Base-by-base conservation (phyloP, 2,329 filamentous ascomycete genomes). In the Pleoardoris graminearum region DNA sequence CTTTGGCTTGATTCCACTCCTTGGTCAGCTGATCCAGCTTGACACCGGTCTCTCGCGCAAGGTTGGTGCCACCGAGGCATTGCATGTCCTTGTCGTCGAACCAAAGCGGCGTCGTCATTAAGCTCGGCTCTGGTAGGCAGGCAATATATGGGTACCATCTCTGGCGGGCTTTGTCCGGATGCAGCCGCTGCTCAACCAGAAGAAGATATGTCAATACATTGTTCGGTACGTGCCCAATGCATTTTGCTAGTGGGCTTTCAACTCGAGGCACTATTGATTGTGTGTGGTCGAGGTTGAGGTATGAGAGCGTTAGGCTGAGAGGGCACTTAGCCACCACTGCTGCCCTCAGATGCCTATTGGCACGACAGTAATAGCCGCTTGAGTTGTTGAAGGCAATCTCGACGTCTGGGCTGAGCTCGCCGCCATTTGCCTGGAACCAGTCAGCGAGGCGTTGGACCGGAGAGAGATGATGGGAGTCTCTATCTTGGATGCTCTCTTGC, bases 31-130 rank as follows among this genome's bases (percentile, higher is more conserved):
- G 54, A 7, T 49, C 39, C 39, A 56, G 61, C 39, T 63, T 61
- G 21, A 63, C 62, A 25, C 56, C 50, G 32, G 60, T 60, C 29
- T 67, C 69, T 42, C 61, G 55, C 8, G 57, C 55, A 14, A 76
- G 48, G 49, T 70, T 70, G 25, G 73, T 76, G 10, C 70, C 72
- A 5, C 60, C 55, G 19, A 76, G 62, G 60, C 65, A 73, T 17
- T 59, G 50, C 46, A 66, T 48, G 46, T 76, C 73, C 17, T 69
- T 61, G 3, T 70, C 60, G 21, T 65, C 49, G 45, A 74, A 75
- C 66, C 67, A 75, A 7, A 75, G 53, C 14, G 73, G 69, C 11
- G 73, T 74, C n/a, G 60, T 67, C 65, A 76, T 64, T 14, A 54
- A 56, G 19, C 67, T 59, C 11, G 62, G 53, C 10, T 22, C 55